Evolutionary conservation across 1,284 basidiomycete species (phyloP).

Genomic region (Cyathus olla): DNA sequence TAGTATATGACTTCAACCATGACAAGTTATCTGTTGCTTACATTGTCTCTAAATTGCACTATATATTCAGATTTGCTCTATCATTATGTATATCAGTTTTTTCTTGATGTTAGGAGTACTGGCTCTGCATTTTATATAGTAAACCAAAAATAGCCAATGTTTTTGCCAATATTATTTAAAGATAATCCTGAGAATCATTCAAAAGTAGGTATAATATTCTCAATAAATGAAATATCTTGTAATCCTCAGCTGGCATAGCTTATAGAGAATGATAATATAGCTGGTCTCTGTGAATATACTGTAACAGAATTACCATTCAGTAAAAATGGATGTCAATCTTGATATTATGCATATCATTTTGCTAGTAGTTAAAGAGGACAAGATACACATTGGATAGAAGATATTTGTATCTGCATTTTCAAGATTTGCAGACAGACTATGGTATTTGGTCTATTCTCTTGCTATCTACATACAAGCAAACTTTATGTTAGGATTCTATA

Average conservation of each 20-base stretch:
- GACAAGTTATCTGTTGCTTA: too few species aligned
- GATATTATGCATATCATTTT: conserved; percentile 4
- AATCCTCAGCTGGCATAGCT: conserved; percentile 18
- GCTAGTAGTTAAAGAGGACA: conserved; percentile 10
- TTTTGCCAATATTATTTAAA: too few species aligned
- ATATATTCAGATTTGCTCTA: too few species aligned
- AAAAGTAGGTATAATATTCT: conserved; percentile 13
- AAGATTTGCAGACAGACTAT: conserved; percentile 12
- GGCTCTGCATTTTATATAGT: too few species aligned
- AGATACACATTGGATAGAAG: conserved; percentile 18
- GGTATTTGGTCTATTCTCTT: conserved; percentile 18
- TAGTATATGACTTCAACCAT: too few species aligned
- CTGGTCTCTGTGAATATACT: conserved; percentile 20
- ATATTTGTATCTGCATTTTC: conserved; percentile 16
- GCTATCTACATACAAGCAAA: conserved; percentile 22
- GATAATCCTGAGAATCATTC: too few species aligned
- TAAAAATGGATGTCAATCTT: conserved; percentile 19
- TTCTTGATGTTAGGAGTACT: too few species aligned
- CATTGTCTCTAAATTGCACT: too few species aligned
- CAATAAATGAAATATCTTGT: conserved; percentile 21
- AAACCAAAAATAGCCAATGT: too few species aligned
- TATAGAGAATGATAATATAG: conserved; percentile 15
- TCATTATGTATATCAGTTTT: too few species aligned
- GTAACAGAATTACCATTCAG: conserved; percentile 7
- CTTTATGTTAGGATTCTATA: conserved; percentile 7